Conservation (phyloP, 2,329 filamentous ascomycete species). For the Periconia sp. region DNA sequence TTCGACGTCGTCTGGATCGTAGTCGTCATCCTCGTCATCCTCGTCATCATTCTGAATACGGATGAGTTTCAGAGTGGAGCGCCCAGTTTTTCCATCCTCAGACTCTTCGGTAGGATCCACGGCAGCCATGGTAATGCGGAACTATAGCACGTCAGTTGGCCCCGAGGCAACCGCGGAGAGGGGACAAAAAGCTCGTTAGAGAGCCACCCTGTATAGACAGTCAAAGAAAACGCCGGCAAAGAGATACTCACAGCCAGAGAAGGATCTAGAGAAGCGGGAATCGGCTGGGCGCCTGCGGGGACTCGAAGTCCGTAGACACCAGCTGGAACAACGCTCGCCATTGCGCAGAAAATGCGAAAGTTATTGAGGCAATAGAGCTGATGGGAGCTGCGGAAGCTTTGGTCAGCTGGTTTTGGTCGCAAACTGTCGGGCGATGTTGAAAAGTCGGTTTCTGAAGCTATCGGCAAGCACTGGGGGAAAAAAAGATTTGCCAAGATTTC, state of each 20-base stretch:
- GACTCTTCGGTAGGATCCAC: conserved; percentile 82
- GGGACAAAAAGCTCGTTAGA: not conserved
- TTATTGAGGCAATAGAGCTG: not conserved
- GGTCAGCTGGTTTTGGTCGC: not conserved
- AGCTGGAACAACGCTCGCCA: conserved; percentile 60
- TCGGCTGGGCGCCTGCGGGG: conserved; percentile 80
- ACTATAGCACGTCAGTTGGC: conserved; percentile 60
- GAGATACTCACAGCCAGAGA: conserved; percentile 76
- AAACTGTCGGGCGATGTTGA: not conserved
- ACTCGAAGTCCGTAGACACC: conserved; percentile 93
- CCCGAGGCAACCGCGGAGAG: not conserved
- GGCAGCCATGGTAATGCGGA: conserved; percentile 98
- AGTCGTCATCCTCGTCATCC: conserved; percentile 64
- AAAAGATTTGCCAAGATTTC: conserved; percentile 8
- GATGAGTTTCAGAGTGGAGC: conserved; percentile 90
- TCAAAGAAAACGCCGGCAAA: not conserved
- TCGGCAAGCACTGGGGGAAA: too few relatives aligned
- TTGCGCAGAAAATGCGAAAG: conserved; percentile 28
- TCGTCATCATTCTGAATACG: conserved; percentile 69
- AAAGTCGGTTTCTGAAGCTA: not conserved
- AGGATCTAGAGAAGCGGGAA: conserved; percentile 76
- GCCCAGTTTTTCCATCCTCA: conserved; percentile 59
- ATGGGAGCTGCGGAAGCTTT: conserved; percentile 2
- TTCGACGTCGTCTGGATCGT: conserved; percentile 50
- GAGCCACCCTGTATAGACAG: not conserved